A percentile compares a stretch with the other conserved stretches of the same genome.
phyloP scores from a whole-genome alignment of 306 rosid species.

The Citrullus mucosospermus region DNA sequence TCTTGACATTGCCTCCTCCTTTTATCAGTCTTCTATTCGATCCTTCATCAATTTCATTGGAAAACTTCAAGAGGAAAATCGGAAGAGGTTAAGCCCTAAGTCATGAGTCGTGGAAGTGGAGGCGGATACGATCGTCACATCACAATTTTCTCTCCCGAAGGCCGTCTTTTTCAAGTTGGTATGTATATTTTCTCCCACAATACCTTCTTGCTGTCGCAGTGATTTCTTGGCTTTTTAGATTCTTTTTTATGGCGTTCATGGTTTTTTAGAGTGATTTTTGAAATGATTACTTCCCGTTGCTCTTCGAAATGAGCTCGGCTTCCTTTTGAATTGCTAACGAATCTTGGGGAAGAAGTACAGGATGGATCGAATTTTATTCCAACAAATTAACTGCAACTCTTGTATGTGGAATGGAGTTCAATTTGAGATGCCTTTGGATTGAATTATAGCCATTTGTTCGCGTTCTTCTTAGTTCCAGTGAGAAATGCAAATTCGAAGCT shows the following conservation, averaged over 20 bases:
- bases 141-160: constrained; percentile 96
- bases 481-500: neutral
- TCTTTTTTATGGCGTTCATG: neutral
- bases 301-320: neutral
- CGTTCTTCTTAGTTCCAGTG: neutral
- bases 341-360: neutral
- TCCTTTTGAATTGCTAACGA: neutral
- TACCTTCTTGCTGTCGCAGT: neutral
- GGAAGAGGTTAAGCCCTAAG: constrained; percentile 3
- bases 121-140: constrained; percentile 97
- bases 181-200: neutral
- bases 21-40: neutral
- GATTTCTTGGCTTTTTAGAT: neutral
- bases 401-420: neutral
- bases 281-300: neutral
- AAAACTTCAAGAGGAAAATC: no score
- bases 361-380: neutral
- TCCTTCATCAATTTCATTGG: neutral
- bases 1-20: neutral
- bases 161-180: constrained; percentile 83
- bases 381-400: neutral
- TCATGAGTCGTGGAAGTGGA: constrained; percentile 71
- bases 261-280: neutral
- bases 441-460: neutral
- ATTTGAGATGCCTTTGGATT: neutral